Evolutionary conservation across 139 green algal genomes (phyloP), one percentile per base, ranked within the genome.

Genomic region (Micractinium conductrix): DNA sequence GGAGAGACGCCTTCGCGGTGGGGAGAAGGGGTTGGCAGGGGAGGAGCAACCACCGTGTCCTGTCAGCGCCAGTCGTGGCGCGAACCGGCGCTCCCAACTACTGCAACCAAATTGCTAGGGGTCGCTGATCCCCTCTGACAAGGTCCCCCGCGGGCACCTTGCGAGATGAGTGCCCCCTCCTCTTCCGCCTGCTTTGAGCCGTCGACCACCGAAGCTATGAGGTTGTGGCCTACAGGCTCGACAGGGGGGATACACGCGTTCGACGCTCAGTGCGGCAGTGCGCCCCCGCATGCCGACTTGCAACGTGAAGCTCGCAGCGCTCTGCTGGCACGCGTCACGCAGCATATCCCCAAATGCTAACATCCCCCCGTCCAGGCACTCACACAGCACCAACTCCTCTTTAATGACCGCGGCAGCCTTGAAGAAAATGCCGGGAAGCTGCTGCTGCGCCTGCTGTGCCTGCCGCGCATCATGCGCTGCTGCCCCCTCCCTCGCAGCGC

Each of bases 1-100:
- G 86, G 74, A 43, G 89, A 95, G 30, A 98, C 88, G 17, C 93
- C 95, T 42, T 75, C 78, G n/a, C n/a, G n/a, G n/a, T n/a, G n/a
- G n/a, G n/a, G n/a, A n/a, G n/a, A n/a, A n/a, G n/a, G n/a, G n/a
- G n/a, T n/a, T n/a, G n/a, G n/a, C n/a, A n/a, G n/a, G n/a, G n/a
- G n/a, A n/a, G n/a, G n/a, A n/a, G n/a, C n/a, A n/a, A n/a, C n/a
- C n/a, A n/a, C n/a, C n/a, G n/a, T n/a, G n/a, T n/a, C n/a, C n/a
- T n/a, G n/a, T n/a, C n/a, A n/a, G n/a, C n/a, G n/a, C n/a, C n/a
- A n/a, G n/a, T n/a, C n/a, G n/a, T n/a, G n/a, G n/a, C n/a, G n/a
- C n/a, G n/a, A n/a, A n/a, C n/a, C n/a, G n/a, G n/a, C n/a, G n/a
- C n/a, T n/a, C n/a, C n/a, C n/a, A n/a, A n/a, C n/a, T n/a, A n/a